Base-by-base conservation (phyloP, 495 filamentous ascomycete genomes). In the Cryomyces antarcticus region DNA sequence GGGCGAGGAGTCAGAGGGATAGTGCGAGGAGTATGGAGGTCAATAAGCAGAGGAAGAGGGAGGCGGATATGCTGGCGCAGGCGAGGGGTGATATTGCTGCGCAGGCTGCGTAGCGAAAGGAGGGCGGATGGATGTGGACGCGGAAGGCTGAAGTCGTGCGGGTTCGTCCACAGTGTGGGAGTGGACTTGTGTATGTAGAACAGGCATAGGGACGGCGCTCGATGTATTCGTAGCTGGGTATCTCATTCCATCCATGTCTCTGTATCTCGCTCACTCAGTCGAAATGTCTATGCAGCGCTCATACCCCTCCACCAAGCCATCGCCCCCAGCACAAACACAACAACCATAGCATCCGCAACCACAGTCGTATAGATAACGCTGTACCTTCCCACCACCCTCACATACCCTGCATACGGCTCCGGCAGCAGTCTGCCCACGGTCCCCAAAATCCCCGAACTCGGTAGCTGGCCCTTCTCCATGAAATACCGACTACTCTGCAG, bases 241-340 rank as follows among this genome's bases (percentile, higher is more conserved):
- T 24, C 17, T 24, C 17, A 2, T 1, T 2, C 17, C 17, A 24
- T 24, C 17, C 17, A 24, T 24, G 17, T 24, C 17, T 24, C 17
- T 24, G 17, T 24, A 24, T 2, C 17, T 24, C 17, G 17, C 17
- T 24, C 17, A 24, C 17, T 24, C 33, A 36, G 33, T 36, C 9
- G 9, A 9, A 36, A 39, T 39, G 11, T 17, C 17, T 41, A 54
- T 17, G 42, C 24, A 6, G 28, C 42, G 30, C 38, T 39, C 5
- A 29, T 42, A 28, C 62, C 60, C 46, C 66, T 65, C 64, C 68
- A 75, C 78, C 80, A 88, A 41, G 68, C 67, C 45, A 73, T 69
- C 29, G 71, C 62, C 10, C 85, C 85, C 51, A 93, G 57, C 43
- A 84, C 70, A 66, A 93, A 93, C 4, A 93, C 59, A 41, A 80